Percentiles rank a stretch among this genome's conserved stretches.
phyloP scores from a whole-genome alignment of 208 protist species.

The Entamoeba moshkovskii region DNA sequence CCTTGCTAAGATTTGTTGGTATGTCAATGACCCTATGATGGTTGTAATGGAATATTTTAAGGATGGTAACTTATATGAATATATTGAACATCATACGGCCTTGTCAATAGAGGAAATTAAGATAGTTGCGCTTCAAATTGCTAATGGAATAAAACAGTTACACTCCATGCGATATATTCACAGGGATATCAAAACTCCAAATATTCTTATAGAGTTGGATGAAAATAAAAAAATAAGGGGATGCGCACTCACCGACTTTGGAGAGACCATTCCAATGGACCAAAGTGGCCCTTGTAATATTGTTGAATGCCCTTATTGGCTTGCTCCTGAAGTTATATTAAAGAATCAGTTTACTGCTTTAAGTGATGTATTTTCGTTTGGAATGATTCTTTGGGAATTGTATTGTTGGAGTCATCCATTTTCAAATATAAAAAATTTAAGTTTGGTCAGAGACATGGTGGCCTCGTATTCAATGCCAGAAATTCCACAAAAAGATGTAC shows the following conservation, averaged over 20 bases:
- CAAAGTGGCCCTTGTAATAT: neutral
- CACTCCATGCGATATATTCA: neutral
- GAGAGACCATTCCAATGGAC: neutral
- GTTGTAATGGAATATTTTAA: slow-evolving; percentile 2
- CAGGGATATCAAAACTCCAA: neutral
- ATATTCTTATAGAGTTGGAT: neutral
- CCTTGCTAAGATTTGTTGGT: neutral
- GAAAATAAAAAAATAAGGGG: neutral
- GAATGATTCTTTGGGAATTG: neutral
- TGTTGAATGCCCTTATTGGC: neutral
- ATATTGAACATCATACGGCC: neutral
- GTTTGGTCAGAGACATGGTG: neutral
- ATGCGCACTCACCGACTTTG: neutral
- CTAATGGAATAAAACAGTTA: neutral
- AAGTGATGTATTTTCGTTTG: neutral
- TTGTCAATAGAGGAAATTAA: too few relatives aligned
- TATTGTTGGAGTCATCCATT: slow-evolving; percentile 32
- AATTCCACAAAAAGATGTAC: too few relatives aligned
- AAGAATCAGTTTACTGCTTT: neutral
- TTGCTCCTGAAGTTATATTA: neutral
- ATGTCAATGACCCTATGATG: neutral
- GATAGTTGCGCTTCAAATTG: neutral
- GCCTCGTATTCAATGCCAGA: too few relatives aligned
- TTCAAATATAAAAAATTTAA: slow-evolving; percentile 1
- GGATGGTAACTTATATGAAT: neutral